Percentiles rank a stretch among this genome's conserved stretches.
These are phyloP conservation scores for Bruguiera sexangula DNA, from an alignment of 345 rosid genomes.

Conservation along the genomic window DNA sequence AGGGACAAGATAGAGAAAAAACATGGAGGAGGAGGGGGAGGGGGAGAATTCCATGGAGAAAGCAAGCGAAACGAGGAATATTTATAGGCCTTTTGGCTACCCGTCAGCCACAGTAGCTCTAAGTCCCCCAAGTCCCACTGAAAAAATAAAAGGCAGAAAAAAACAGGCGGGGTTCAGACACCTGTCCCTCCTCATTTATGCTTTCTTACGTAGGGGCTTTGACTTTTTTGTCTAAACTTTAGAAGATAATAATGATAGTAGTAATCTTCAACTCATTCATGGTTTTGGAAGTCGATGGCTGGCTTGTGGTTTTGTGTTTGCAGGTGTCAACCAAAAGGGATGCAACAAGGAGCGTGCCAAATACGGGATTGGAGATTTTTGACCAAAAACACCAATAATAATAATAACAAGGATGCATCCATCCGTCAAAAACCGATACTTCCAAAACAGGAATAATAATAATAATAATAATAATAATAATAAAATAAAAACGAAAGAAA, in stretches of 20 bases:
- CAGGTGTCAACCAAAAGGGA: slow-evolving; percentile 24
- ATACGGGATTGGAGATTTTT: slow-evolving; percentile 12
- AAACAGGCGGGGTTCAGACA: too few species aligned
- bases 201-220: too few species aligned
- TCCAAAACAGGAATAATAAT: too few species aligned
- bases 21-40: not conserved
- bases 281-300: slow-evolving; percentile 9
- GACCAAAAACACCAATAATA: slow-evolving; percentile 11
- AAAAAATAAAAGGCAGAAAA: too few species aligned
- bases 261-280: slow-evolving; percentile 33
- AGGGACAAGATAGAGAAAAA: slow-evolving; percentile 24
- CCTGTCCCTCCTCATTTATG: too few species aligned
- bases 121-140: too few species aligned
- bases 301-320: slow-evolving; percentile 1
- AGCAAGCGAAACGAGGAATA: slow-evolving; percentile 12
- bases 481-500: too few species aligned
- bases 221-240: too few species aligned
- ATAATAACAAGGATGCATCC: not conserved
- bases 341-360: not conserved
- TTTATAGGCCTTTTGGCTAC: slow-evolving; percentile 27
- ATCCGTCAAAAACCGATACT: too few species aligned
- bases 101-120: too few species aligned
- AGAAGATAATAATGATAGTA: too few species aligned
- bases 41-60: slow-evolving; percentile 37
- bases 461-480: too few species aligned